These are phyloP conservation scores for Emergomyces pasteurianus DNA, from an alignment of 2,329 filamentous ascomycete species.

Conservation along the genomic window DNA sequence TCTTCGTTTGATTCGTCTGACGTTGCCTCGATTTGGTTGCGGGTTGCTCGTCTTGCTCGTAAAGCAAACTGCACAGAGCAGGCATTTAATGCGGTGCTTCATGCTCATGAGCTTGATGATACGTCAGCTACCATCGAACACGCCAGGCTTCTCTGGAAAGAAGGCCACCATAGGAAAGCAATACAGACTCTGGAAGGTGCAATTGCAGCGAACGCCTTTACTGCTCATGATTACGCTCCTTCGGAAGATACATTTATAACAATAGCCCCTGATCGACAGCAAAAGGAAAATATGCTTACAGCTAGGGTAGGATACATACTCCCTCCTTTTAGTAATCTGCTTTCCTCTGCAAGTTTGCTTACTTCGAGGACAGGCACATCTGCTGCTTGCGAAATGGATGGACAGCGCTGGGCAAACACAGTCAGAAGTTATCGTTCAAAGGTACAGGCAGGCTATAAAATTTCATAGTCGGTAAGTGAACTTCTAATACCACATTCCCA, in stretches of 20 bases:
- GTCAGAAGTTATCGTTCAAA: constrained; percentile 62
- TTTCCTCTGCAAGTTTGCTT: not conserved
- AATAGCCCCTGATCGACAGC: constrained; percentile 29
- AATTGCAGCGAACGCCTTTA: constrained; percentile 69
- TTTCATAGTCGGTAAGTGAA: constrained; percentile 25
- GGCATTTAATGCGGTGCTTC: constrained; percentile 86
- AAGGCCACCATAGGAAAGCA: constrained; percentile 85
- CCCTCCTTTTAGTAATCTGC: not conserved
- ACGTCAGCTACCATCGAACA: constrained; percentile 88
- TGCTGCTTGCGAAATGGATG: constrained; percentile 92
- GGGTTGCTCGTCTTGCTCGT: constrained; percentile 71
- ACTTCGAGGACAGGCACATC: constrained; percentile 48
- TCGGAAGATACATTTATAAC: constrained; percentile 23
- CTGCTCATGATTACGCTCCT: constrained; percentile 31
- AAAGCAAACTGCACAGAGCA: constrained; percentile 75
- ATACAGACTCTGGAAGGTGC: constrained; percentile 84
- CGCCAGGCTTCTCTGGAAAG: constrained; percentile 82
- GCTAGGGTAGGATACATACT: constrained; percentile 25
- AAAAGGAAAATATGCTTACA: constrained; percentile 40
- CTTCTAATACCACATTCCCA: not conserved
- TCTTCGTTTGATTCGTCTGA: constrained; percentile 56
- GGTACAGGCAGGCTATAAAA: constrained; percentile 63
- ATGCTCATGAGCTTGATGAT: constrained; percentile 73
- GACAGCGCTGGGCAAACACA: constrained; percentile 91
- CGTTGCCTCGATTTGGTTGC: constrained; percentile 73